Conservation (phyloP, 2,329 filamentous ascomycete genomes). For the Talaromyces sp. region DNA sequence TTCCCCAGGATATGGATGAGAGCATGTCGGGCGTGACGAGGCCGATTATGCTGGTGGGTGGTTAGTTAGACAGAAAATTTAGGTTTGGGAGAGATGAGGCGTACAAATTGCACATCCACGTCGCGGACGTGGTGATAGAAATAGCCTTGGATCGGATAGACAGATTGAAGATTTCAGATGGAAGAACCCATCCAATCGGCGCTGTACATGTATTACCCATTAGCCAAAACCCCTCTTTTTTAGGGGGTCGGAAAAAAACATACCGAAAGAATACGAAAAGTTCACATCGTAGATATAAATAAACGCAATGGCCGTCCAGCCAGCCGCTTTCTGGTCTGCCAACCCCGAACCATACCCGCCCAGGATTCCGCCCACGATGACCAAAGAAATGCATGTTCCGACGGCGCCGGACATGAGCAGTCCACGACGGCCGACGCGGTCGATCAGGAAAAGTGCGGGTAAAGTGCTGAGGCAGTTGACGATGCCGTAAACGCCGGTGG, state of each 20-base stretch:
- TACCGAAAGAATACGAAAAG: constrained; percentile 35
- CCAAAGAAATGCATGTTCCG: constrained; percentile 31
- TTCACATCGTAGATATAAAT: constrained; percentile 36
- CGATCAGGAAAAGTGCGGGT: constrained; percentile 29
- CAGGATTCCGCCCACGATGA: constrained; percentile 31
- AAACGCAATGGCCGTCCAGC: constrained; percentile 34
- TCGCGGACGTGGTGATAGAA: constrained; percentile 33
- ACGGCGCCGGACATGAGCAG: constrained; percentile 32
- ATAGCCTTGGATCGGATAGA: constrained; percentile 34
- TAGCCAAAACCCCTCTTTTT: not conserved
- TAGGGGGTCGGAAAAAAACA: constrained; percentile 5
- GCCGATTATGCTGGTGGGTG: constrained; percentile 22
- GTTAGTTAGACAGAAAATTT: not conserved
- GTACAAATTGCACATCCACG: constrained; percentile 37
- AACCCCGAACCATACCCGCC: constrained; percentile 26
- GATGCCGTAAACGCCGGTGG: constrained; percentile 35
- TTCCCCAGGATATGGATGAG: constrained; percentile 31
- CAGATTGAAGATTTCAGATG: constrained; percentile 35
- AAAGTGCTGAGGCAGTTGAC: constrained; percentile 33
- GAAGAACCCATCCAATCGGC: constrained; percentile 35
- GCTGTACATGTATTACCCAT: constrained; percentile 18
- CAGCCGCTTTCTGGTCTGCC: constrained; percentile 24
- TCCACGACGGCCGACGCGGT: constrained; percentile 28
- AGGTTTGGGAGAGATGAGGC: constrained; percentile 4
- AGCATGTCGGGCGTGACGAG: constrained; percentile 35